Base-by-base conservation (phyloP, 2,329 filamentous ascomycete species). In the Septoria linicola region DNA sequence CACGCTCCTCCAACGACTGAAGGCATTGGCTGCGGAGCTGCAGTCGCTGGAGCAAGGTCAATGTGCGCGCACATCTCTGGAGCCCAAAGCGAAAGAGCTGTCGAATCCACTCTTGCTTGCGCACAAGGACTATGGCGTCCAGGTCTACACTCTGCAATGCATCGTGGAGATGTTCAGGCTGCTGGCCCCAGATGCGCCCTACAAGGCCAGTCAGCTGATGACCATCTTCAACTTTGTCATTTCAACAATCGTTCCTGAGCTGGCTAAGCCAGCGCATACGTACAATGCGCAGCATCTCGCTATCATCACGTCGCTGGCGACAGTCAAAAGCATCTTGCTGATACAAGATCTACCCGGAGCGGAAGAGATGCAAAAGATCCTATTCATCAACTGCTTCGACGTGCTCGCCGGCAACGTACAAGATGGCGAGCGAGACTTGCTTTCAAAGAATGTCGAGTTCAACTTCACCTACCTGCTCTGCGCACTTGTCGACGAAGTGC, bases 201-300 rank as follows among this genome's bases (percentile, higher is more conserved):
- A 95, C 72, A 95, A 89, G 19, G 83, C 82, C 34, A 83, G 87
- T 53, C 91, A 97, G 73, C 79, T 97, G 57, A 96, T 95, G 89
- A 90, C 95, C 72, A 92, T 97, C 68, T 99, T 97, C 74, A 86
- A 84, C 21, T 82, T 96, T 55, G 89, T 96, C 67, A 82, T 96
- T 62, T 85, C 83, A 51, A 84, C 85, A 41, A 87, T 95, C 59
- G 79, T 97, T 39, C 90, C 91, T 40, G 84, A 89, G 39, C 82
- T 97, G 20, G 86, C 89, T 64, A 86, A 96, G 64, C 89, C 91
- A 10, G 85, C 85, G 32, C 87, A 95, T 68, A 85, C 91, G 8
- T 97, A 96, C 76, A 92, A 95, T 71, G 84, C 83, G 56, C 91
- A 97, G 70, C 89, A 99, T 73, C 84, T 93, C 71, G 93, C 95